Evolutionary conservation across 2,329 filamentous ascomycete species (phyloP).

Genomic region (Diaporthe sp.): DNA sequence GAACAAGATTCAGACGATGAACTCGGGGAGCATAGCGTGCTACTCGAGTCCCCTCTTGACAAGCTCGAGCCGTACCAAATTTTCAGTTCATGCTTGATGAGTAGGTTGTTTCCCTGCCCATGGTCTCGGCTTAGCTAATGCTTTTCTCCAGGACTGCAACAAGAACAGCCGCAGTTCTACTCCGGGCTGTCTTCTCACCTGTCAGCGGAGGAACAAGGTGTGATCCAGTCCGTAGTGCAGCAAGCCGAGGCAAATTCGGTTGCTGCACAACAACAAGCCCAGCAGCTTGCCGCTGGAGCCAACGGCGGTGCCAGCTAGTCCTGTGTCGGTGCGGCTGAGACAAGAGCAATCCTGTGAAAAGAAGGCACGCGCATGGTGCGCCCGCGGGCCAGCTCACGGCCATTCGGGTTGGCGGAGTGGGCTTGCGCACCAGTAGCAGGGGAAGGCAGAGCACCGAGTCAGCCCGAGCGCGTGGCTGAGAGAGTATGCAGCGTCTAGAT

Average conservation of each 20-base stretch:
- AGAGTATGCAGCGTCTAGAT: not conserved
- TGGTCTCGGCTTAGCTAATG: constrained; percentile 48
- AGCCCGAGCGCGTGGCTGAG: not conserved
- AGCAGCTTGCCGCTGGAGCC: constrained; percentile 43
- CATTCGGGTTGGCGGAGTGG: not conserved
- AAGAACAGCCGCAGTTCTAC: constrained; percentile 92
- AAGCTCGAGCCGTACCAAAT: constrained; percentile 94
- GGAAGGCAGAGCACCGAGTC: not conserved
- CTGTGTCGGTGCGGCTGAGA: not conserved
- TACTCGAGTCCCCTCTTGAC: constrained; percentile 94
- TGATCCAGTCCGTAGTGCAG: constrained; percentile 83
- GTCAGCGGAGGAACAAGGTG: constrained; percentile 82
- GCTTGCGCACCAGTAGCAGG: not conserved
- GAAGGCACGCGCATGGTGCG: constrained; percentile 1
- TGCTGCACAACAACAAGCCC: constrained; percentile 54
- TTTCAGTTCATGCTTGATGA: constrained; percentile 85
- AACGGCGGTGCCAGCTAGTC: constrained; percentile 43
- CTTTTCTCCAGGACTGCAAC: constrained; percentile 78
- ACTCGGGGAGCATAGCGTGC: constrained; percentile 90
- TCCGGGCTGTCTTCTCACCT: constrained; percentile 83
- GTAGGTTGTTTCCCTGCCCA: constrained; percentile 68
- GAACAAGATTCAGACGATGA: constrained; percentile 85
- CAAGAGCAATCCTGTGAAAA: not conserved
- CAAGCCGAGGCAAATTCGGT: constrained; percentile 71
- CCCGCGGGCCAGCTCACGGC: not conserved